Evolutionary conservation across 164 flowering plant species (phyloP), one percentile per base, ranked within the genome.

Genomic region (Chimonanthus praecox): DNA sequence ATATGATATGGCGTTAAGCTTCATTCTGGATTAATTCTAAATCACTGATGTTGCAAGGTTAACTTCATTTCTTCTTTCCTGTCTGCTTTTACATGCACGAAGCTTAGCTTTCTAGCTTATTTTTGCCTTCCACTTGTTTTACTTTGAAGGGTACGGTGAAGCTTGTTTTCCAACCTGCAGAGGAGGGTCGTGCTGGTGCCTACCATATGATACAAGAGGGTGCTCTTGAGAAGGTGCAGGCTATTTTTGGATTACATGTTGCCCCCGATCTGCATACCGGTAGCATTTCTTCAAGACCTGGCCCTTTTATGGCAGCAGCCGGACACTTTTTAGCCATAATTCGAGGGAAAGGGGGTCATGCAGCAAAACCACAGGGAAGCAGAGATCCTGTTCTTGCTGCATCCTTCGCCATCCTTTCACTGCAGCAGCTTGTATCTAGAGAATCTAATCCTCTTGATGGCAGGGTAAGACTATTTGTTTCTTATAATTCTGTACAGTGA

Each of bases 131-230:
- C 44, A 13, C 5, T 21, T 9, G 9, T 18, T 21, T 33, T 47
- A 6, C 20, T 63, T 72, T 62, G 7, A 76, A 94, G 94, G 98
- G 96, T 45, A 90, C 93, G 2, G 86, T 94, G 60, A 89, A 89
- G 85, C 91, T 92, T 6, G 85, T 94, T 18, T 94, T 94, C 77
- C 98, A 92, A 74, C 98, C 97, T 1, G 98, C 75, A 20, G 97
- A 92, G 78, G 98, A 94, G 78, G 89, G 92, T 50, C 11, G 60
- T 33, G 91, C 85, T 0, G 97, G 98, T 33, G 97, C 98, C 2
- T 84, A 83, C 77, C 85, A 88, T 80, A 83, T 94, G 90, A 44
- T 91, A 69, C 65, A 85, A 75, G 90, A 88, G 47, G 94, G 91
- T 48, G 91, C 81, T 67, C 85, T 92, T 33, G 88, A 89, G 21